A percentile compares a stretch with the other conserved stretches of the same genome.
Evolutionary conservation across 2,329 filamentous ascomycete species (phyloP).

Genomic region (Verticillium klebahnii): DNA sequence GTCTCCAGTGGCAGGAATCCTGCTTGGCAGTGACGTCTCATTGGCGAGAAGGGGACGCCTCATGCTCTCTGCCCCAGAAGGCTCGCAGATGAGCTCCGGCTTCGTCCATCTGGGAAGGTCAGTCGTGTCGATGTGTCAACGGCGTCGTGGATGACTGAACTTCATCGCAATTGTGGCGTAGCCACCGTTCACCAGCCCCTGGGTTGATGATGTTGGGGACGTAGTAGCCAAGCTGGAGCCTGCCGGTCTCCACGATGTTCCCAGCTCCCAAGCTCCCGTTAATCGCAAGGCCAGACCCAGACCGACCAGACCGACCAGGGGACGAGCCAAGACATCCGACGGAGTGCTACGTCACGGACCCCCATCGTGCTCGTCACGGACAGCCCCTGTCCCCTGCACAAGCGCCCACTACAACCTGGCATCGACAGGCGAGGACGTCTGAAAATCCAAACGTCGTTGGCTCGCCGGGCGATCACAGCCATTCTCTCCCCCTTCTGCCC

Average conservation of each 20-base stretch:
- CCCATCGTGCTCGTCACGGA: neutral
- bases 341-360: neutral
- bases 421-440: too few species aligned
- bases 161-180: too few species aligned
- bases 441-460: neutral
- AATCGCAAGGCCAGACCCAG: too few species aligned
- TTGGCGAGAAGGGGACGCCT: neutral
- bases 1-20: neutral
- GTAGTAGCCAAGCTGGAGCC: too few species aligned
- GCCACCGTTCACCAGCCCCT: too few species aligned
- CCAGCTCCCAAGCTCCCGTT: too few species aligned
- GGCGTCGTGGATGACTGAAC: too few species aligned
- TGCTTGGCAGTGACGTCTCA: neutral
- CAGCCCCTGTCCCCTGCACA: neutral
- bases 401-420: neutral
- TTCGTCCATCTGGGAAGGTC: neutral
- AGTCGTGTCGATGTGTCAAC: neutral
- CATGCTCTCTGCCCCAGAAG: neutral
- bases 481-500: neutral
- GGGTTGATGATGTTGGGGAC: too few species aligned
- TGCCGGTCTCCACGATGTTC: too few species aligned
- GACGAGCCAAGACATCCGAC: neutral
- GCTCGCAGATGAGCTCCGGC: neutral
- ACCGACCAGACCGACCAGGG: neutral
- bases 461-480: neutral